Evolutionary conservation across 1,284 basidiomycete genomes (phyloP), one percentile per base, ranked within the genome.

Genomic region (Moesziomyces parantarcticus): DNA sequence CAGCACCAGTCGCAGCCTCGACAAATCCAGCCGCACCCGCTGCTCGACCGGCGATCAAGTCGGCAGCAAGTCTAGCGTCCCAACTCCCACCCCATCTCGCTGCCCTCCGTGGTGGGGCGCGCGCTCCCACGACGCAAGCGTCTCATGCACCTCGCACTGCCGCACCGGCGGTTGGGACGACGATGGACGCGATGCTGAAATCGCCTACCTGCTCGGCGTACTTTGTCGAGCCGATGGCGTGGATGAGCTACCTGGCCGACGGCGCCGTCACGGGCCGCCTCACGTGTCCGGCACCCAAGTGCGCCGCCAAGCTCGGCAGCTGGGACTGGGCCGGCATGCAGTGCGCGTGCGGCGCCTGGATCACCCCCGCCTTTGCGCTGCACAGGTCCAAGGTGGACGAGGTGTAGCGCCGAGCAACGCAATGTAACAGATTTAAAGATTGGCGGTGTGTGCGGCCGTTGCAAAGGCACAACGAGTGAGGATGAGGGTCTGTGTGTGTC

Each of bases 261-360:
- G 95, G 94, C 0, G 87, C 90, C 47, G 85, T 96, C 22, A 88
- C 89, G 0, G 96, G 96, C 5, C 95, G 94, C 86, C 91, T 99
- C 60, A 76, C 89, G 1, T 99, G 96, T 80, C 96, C 96, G 1
- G 95, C 94, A 82, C 88, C 89, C 75, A 93, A 92, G 82, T 99
- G 96, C 78, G 88, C 88, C 0, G 89, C 89, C 20, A 99, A 99
- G 85, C 88, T 99, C 23, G 96, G 96, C 5, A 96, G 92, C 81
- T 99, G 91, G 82, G 94, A 97, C 84, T 99, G 96, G 96, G 93
- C 95, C 4, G 96, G 96, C 1, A 90, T 93, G 47, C 90, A 91
- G 81, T 97, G 94, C 84, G 92, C 92, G 22, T 97, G 94, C 40
- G 82, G 82, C 5, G 79, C 79, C 3, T 83, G 82, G 82, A 72